phyloP scores from a whole-genome alignment of 805 yeast genomes.

The Myxozyma lipomycoides region DNA sequence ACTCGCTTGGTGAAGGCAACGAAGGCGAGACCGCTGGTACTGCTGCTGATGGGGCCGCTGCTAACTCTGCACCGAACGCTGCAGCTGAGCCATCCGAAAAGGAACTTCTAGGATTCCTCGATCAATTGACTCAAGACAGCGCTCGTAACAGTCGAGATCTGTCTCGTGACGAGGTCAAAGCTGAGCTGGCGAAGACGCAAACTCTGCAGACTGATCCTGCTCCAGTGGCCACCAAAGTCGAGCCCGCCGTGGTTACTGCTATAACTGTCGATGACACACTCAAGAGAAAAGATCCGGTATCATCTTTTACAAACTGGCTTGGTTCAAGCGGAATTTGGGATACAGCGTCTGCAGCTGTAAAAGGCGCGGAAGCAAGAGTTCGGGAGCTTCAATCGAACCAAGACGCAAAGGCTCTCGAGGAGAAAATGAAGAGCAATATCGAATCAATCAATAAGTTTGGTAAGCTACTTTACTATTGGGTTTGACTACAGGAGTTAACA shows the following conservation, averaged over 20 bases:
- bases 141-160: constrained; percentile 6
- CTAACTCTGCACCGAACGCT: neutral
- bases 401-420: constrained; percentile 31
- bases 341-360: constrained; percentile 40
- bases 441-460: constrained; percentile 19
- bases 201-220: neutral
- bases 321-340: constrained; percentile 41
- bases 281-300: constrained; percentile 8
- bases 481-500: constrained; percentile 1
- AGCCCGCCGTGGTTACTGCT: neutral
- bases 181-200: neutral
- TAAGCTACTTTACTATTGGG: neutral
- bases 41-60: constrained; percentile 1
- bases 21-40: constrained; percentile 16
- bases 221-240: neutral
- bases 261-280: neutral
- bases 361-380: constrained; percentile 42
- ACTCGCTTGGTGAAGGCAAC: constrained; percentile 35
- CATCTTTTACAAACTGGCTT: constrained; percentile 26
- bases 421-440: constrained; percentile 29
- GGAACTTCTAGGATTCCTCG: constrained; percentile 44
- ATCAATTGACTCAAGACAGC: constrained; percentile 37
- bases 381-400: constrained; percentile 38
- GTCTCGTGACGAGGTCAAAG: neutral
- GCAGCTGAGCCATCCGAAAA: constrained; percentile 32